Percentiles rank a stretch among this genome's conserved stretches.
These are phyloP conservation scores for Amylocystis lapponica DNA, from an alignment of 768 basidiomycete genomes.

Conservation along the genomic window DNA sequence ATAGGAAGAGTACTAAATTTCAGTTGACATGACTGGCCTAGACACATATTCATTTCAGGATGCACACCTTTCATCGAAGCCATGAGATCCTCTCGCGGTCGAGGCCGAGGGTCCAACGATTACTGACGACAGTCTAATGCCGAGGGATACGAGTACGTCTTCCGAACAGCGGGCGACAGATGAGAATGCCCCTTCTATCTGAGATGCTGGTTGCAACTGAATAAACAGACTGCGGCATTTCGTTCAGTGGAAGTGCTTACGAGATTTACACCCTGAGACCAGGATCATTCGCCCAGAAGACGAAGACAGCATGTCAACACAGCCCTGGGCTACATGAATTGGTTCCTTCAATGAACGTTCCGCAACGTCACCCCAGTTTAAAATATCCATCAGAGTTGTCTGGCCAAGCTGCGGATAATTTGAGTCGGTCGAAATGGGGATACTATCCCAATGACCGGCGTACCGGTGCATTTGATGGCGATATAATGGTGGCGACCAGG, in stretches of 20 bases:
- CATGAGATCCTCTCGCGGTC: no score
- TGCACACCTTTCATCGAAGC: no score
- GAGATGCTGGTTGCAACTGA: no score
- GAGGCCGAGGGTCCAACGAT: no score
- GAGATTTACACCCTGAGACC: constrained; percentile 15
- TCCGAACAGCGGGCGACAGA: constrained; percentile 13
- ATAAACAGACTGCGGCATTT: neutral
- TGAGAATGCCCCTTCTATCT: constrained; percentile 7
- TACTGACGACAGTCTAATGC: constrained; percentile 19
- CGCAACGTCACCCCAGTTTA: constrained; percentile 16
- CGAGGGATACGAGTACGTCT: constrained; percentile 10
- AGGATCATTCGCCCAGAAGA: constrained; percentile 27
- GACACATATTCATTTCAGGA: no score
- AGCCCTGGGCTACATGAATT: constrained; percentile 22
- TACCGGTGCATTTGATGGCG: constrained; percentile 14
- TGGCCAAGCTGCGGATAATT: no score
- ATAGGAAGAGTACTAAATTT: no score
- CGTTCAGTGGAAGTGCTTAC: constrained; percentile 5
- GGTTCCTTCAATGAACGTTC: constrained; percentile 21
- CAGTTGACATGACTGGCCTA: no score
- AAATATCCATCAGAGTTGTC: constrained; percentile 3
- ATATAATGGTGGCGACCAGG: constrained; percentile 25
- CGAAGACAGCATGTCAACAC: constrained; percentile 20
- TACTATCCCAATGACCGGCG: no score
- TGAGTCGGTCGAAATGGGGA: no score